Base-by-base conservation (phyloP, 2,329 filamentous ascomycete genomes). In the Mycosphaerella sp. region DNA sequence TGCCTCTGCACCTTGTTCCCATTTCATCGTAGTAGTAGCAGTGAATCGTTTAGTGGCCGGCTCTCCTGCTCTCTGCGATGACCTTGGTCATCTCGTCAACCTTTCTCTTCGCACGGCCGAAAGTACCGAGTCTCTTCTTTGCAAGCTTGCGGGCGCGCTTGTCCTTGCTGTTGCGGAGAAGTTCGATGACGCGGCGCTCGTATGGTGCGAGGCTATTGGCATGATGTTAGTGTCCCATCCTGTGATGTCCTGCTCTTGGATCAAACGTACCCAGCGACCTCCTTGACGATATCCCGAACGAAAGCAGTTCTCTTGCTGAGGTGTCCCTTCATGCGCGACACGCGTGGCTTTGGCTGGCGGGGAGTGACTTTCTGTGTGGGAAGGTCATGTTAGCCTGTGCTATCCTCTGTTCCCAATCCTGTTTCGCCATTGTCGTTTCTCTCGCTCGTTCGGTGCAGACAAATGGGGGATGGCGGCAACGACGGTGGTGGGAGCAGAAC, bases 41-140 rank as follows among this genome's bases (percentile, higher is more conserved):
- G 18, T 17, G 16, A 41, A 18, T 21, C 17, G 39, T 18, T 79
- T 84, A 86, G 77, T 85, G 82, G 75, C 76, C 83, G 59, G 82
- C 78, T 72, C 85, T 80, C 77, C 91, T 90, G 73, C 90, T 85
- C 81, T 97, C 93, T 70, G 91, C 89, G 73, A 98, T 98, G 76
- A 98, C 87, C 70, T 88, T 84, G 79, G 89, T 88, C 79, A 98
- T 89, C 80, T 97, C 91, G 74, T 98, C 93, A 66, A 98, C 93
- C 91, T 98, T 98, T 75, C 82, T 85, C 91, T 98, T 98, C 72
- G 91, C 91, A 76, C 93, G 91, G 72, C 88, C 87, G 77, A 97
- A 97, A 68, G 93, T 97, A 74, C 93, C 93, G 80, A 98, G 90
- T 76, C 91, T 85, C 87, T 95, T 96, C 90, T 97, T 97, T 70